Percentiles rank a stretch among this genome's conserved stretches.
Evolutionary conservation across 108 stramenopile genomes (phyloP).

Genomic region (Schizochytrium sp.): DNA sequence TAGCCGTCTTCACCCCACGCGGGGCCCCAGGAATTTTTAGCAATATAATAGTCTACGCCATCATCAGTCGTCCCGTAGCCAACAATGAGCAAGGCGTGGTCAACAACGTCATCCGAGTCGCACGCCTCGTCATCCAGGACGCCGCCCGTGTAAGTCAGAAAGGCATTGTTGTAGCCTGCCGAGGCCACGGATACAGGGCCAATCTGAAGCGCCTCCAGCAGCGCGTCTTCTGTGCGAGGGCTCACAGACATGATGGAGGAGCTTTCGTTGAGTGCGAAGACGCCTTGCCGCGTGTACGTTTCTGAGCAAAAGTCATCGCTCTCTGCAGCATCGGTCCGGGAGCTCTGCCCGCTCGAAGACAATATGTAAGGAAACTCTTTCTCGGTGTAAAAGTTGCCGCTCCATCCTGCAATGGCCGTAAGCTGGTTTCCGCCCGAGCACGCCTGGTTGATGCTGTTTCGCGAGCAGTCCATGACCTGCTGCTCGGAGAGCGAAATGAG

Average conservation of each 20-base stretch:
- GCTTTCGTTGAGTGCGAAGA: background rate
- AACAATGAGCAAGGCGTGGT: slow-evolving; percentile 22
- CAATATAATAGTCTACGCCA: slow-evolving; percentile 34
- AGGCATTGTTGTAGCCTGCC: background rate
- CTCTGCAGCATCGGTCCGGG: background rate
- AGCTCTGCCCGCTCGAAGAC: background rate
- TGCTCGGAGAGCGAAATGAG: background rate
- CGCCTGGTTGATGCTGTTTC: background rate
- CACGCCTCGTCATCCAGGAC: background rate
- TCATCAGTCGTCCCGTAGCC: slow-evolving; percentile 28
- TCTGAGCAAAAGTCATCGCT: background rate
- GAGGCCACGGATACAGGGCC: background rate
- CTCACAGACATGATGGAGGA: background rate
- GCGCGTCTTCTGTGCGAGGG: background rate
- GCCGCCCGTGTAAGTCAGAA: background rate
- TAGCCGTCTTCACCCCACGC: slow-evolving; percentile 69
- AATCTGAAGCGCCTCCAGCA: background rate
- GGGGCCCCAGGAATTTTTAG: slow-evolving; percentile 70
- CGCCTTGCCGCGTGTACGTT: background rate
- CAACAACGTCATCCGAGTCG: background rate
- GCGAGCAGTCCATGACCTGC: background rate
- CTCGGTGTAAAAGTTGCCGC: background rate
- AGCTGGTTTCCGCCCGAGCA: slow-evolving; percentile 2
- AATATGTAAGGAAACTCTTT: background rate
- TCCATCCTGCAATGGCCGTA: background rate